Evolutionary conservation across 2,329 filamentous ascomycete species (phyloP).

Genomic region (Alternaria triticimaculans): DNA sequence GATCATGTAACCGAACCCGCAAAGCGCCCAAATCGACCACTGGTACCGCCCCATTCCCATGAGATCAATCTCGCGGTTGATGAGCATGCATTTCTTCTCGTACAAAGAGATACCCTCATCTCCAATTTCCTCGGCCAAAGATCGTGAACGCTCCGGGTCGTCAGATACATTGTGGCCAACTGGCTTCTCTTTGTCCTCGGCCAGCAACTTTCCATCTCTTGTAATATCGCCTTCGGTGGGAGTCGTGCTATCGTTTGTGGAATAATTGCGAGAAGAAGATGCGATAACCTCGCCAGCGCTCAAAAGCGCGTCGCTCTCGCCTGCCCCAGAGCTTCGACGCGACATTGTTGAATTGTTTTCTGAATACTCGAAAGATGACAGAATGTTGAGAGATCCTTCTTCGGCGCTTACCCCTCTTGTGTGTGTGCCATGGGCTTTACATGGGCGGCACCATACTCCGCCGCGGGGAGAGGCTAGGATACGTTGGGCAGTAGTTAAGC

Average conservation of each 20-base stretch:
- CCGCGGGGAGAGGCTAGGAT: conserved; percentile 6
- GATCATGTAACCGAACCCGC: conserved; percentile 63
- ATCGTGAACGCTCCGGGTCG: conserved; percentile 5
- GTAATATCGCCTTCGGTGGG: background rate
- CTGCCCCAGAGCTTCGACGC: background rate
- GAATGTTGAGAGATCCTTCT: background rate
- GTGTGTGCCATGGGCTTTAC: conserved; percentile 5
- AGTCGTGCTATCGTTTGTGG: conserved; percentile 4
- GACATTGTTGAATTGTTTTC: conserved; percentile 3
- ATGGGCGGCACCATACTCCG: conserved; percentile 1
- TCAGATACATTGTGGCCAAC: background rate
- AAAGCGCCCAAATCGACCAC: conserved; percentile 60
- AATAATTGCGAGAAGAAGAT: conserved; percentile 15
- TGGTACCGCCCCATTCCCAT: conserved; percentile 63
- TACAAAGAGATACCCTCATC: conserved; percentile 38
- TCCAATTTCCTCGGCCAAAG: conserved; percentile 12
- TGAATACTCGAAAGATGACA: background rate
- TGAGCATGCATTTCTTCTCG: conserved; percentile 54
- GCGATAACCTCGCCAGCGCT: background rate
- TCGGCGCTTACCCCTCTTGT: conserved; percentile 6
- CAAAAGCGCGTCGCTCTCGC: conserved; percentile 10
- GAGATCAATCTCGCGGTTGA: conserved; percentile 58
- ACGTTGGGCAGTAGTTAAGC: conserved; percentile 11
- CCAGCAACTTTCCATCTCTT: background rate
- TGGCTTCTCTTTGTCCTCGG: conserved; percentile 2